Conservation (phyloP, 106 monocot species). For the Amphibolis antarctica region DNA sequence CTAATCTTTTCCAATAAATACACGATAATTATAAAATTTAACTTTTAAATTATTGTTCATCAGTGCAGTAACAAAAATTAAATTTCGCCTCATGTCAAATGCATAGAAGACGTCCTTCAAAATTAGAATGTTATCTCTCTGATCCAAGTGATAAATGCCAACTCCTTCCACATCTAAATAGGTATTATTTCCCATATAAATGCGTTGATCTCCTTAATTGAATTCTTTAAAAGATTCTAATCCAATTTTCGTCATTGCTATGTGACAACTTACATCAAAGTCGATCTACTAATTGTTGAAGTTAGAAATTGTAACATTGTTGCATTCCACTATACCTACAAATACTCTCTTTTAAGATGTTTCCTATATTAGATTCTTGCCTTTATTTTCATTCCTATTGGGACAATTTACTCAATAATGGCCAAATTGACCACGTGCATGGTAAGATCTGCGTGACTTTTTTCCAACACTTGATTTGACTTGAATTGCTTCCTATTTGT, state of each 20-base stretch:
- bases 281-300: not conserved
- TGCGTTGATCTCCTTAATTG: not conserved
- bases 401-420: too few relatives aligned
- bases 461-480: too few relatives aligned
- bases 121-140: not conserved
- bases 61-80: slow-evolving; percentile 1
- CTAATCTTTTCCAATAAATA: not conserved
- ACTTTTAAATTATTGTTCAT: slow-evolving; percentile 1
- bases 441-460: too few relatives aligned
- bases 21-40: not conserved
- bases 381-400: too few relatives aligned
- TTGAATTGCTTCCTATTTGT: too few relatives aligned
- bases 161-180: slow-evolving; percentile 4
- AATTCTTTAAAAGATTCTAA: not conserved
- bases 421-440: too few relatives aligned
- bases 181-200: slow-evolving; percentile 4
- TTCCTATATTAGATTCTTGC: too few relatives aligned
- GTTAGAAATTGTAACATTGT: too few relatives aligned
- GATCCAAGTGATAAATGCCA: slow-evolving; percentile 1
- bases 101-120: not conserved
- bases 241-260: not conserved
- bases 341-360: too few relatives aligned
- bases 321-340: not conserved
- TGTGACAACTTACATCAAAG: not conserved
- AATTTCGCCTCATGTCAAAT: not conserved